Percentiles rank a stretch among this genome's conserved stretches.
phyloP scores from a whole-genome alignment of 148 eudicot genomes.

The Rhododendron kiyosumense region DNA sequence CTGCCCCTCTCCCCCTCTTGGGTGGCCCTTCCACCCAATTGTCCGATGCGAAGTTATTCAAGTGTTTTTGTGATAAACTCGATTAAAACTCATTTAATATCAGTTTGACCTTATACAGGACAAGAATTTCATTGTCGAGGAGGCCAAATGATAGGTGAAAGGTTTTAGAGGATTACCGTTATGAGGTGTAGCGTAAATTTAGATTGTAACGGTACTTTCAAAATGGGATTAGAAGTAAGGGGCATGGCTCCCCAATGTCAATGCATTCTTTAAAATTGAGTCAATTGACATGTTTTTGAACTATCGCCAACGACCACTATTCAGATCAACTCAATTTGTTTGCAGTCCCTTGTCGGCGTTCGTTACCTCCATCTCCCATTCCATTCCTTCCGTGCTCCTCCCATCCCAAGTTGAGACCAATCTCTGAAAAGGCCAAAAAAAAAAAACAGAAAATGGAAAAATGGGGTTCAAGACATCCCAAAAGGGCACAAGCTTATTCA shows the following conservation, averaged over 20 bases:
- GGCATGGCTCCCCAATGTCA: no score
- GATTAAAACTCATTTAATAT: background rate
- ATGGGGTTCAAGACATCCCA: background rate
- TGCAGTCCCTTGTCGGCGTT: background rate
- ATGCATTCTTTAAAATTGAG: background rate
- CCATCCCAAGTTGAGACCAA: background rate
- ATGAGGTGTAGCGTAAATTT: background rate
- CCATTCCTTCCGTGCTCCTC: background rate
- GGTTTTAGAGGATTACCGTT: background rate
- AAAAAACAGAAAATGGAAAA: background rate
- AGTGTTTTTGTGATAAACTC: background rate
- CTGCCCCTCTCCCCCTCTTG: background rate
- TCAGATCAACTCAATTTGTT: background rate
- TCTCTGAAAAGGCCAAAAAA: background rate
- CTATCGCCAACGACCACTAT: background rate
- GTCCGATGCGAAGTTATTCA: background rate
- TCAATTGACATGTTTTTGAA: background rate
- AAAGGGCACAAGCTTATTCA: background rate
- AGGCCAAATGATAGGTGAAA: background rate
- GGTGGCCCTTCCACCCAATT: background rate
- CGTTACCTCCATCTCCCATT: background rate
- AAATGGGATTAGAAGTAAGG: no score
- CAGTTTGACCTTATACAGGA: background rate
- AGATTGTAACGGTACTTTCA: no score
- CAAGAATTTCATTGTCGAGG: background rate